Evolutionary conservation across 2,329 filamentous ascomycete genomes (phyloP).

Genomic region (Diaporthe sp.): DNA sequence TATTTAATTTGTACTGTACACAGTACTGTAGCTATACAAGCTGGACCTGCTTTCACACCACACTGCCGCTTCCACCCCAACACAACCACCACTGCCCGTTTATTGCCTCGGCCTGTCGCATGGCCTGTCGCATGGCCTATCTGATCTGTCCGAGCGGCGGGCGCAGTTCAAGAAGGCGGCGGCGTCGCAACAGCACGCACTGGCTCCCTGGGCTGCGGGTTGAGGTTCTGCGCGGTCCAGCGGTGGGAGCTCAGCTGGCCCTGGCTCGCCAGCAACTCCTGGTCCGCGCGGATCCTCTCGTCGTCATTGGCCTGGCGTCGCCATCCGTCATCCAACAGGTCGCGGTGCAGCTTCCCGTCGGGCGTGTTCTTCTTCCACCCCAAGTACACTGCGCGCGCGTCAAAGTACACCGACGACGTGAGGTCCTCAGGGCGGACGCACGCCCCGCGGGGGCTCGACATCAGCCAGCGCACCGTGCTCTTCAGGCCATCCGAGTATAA

Average conservation of each 20-base stretch:
- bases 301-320: slow-evolving; percentile 25
- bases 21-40: no score
- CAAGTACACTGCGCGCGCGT: slow-evolving; percentile 8
- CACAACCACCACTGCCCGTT: background rate
- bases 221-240: background rate
- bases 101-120: background rate
- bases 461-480: slow-evolving; percentile 27
- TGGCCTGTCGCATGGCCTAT: no score
- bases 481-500: slow-evolving; percentile 34
- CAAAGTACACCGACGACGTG: background rate
- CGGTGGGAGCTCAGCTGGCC: slow-evolving; percentile 6
- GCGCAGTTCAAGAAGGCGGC: background rate
- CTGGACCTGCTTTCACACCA: background rate
- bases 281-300: background rate
- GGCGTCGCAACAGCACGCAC: background rate
- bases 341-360: slow-evolving; percentile 27
- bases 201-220: background rate
- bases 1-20: background rate
- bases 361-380: slow-evolving; percentile 2
- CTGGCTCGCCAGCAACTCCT: slow-evolving; percentile 34
- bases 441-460: slow-evolving; percentile 5
- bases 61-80: background rate
- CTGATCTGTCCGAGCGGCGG: no score
- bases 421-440: background rate
- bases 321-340: slow-evolving; percentile 30